Evolutionary conservation across 1,284 basidiomycete species (phyloP).

Genomic region (Pseudozyma sp.): DNA sequence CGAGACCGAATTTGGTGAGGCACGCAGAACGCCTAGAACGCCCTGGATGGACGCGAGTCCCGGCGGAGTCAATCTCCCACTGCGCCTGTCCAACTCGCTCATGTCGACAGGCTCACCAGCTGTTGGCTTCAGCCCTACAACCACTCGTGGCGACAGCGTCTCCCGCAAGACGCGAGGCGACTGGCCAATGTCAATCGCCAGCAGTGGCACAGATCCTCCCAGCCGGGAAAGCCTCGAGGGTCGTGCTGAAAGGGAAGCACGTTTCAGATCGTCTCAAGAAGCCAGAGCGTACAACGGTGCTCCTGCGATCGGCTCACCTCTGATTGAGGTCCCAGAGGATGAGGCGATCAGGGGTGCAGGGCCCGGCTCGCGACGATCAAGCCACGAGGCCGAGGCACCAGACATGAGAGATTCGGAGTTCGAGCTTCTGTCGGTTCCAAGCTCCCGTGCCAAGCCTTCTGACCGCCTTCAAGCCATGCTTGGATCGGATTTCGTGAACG

Average conservation of each 20-base stretch:
- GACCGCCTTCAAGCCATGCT: constrained; percentile 46
- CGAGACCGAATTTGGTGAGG: constrained; percentile 45
- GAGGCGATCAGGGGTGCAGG: constrained; percentile 13
- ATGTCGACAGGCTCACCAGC: constrained; percentile 30
- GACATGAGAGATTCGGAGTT: constrained; percentile 7
- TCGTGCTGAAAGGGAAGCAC: constrained; percentile 17
- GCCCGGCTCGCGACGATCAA: neutral
- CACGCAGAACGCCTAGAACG: constrained; percentile 32
- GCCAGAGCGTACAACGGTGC: constrained; percentile 1
- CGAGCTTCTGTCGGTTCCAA: constrained; percentile 21
- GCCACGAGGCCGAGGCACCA: neutral
- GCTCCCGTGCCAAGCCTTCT: constrained; percentile 16
- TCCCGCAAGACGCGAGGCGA: constrained; percentile 31
- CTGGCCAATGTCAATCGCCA: constrained; percentile 44
- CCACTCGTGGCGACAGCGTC: constrained; percentile 9
- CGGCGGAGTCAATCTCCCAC: constrained; percentile 37
- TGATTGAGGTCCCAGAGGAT: constrained; percentile 32
- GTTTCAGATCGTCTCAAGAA: constrained; percentile 21
- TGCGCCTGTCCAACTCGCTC: constrained; percentile 45
- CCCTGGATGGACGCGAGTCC: constrained; percentile 35
- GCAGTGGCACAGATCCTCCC: constrained; percentile 20
- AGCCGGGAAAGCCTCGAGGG: constrained; percentile 25
- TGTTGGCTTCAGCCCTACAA: constrained; percentile 10
- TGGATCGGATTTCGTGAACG: constrained; percentile 35
- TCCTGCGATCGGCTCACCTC: constrained; percentile 22